Conservation (phyloP, 202 grass and related monocot genomes). For the Brachypodium distachyon region DNA sequence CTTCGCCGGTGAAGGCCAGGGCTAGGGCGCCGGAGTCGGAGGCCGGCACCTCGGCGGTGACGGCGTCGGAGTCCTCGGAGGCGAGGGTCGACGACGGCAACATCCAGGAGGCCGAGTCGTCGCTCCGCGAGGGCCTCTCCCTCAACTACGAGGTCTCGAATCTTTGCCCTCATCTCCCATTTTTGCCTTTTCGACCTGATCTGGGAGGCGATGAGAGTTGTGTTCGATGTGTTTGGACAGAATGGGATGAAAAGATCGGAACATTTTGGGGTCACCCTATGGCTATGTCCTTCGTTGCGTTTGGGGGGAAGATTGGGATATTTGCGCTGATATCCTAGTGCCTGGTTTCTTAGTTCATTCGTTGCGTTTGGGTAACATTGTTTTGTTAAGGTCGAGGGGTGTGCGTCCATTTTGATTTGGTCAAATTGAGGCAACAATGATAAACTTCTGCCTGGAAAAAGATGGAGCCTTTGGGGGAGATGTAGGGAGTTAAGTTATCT, state of each 20-base stretch:
- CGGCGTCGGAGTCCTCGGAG: conserved; percentile 41
- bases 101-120: conserved; percentile 97
- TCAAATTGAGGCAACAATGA: not conserved
- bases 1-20: conserved; percentile 45
- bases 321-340: not conserved
- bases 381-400: not conserved
- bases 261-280: not conserved
- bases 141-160: conserved; percentile 89
- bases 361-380: not conserved
- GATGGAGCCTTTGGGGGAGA: not conserved
- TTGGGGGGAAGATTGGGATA: not conserved
- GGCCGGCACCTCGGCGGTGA: conserved; percentile 22
- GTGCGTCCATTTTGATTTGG: not conserved
- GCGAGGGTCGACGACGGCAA: conserved; percentile 80
- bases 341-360: not conserved
- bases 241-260: not conserved
- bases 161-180: not conserved
- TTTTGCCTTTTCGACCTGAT: not conserved
- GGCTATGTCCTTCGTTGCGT: not conserved
- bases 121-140: conserved; percentile 92
- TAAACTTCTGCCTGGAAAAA: not conserved
- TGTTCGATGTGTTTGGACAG: not conserved
- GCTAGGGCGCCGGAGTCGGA: conserved; percentile 40
- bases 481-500: not conserved
- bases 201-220: not conserved